These are phyloP conservation scores for Pythium phragmiticola DNA, from an alignment of 352 stramenopile genomes.

Conservation along the genomic window DNA sequence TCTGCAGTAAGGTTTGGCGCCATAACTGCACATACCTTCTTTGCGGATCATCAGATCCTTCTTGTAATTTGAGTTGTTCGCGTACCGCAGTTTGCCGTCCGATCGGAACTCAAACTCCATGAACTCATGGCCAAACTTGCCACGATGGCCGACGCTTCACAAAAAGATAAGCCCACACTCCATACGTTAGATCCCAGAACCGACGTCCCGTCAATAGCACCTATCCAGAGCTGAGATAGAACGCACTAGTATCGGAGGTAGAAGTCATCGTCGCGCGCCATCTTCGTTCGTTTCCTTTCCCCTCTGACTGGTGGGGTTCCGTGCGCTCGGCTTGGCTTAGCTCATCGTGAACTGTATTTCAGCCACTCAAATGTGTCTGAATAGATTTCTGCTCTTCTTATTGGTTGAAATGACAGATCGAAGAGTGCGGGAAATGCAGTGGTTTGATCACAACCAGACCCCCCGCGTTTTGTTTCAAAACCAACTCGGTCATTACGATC, in stretches of 20 bases:
- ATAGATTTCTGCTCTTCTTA: neutral
- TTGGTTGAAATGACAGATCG: constrained; percentile 17
- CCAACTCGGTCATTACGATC: constrained; percentile 15
- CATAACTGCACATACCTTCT: constrained; percentile 67
- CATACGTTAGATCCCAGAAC: too few relatives aligned
- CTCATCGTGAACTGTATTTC: neutral
- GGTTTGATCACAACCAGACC: constrained; percentile 23
- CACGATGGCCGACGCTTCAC: constrained; percentile 91
- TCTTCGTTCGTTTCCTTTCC: constrained; percentile 24
- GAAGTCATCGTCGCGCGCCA: constrained; percentile 78
- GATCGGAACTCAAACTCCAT: constrained; percentile 97
- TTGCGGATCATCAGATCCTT: constrained; percentile 97
- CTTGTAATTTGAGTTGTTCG: constrained; percentile 99
- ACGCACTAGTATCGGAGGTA: constrained; percentile 89
- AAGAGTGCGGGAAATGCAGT: constrained; percentile 23
- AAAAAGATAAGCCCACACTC: neutral
- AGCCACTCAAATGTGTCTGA: neutral
- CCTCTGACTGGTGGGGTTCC: constrained; percentile 9
- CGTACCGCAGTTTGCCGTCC: constrained; percentile 93
- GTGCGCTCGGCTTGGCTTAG: constrained; percentile 5
- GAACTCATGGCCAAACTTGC: constrained; percentile 96
- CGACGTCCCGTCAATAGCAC: too few relatives aligned
- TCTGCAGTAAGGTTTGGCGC: neutral
- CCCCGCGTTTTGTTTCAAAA: constrained; percentile 25
- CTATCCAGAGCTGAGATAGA: too few relatives aligned